A percentile compares a stretch with the other conserved stretches of the same genome.
These are phyloP conservation scores for Cornus suecica DNA, from an alignment of 148 eudicot genomes.

Conservation along the genomic window DNA sequence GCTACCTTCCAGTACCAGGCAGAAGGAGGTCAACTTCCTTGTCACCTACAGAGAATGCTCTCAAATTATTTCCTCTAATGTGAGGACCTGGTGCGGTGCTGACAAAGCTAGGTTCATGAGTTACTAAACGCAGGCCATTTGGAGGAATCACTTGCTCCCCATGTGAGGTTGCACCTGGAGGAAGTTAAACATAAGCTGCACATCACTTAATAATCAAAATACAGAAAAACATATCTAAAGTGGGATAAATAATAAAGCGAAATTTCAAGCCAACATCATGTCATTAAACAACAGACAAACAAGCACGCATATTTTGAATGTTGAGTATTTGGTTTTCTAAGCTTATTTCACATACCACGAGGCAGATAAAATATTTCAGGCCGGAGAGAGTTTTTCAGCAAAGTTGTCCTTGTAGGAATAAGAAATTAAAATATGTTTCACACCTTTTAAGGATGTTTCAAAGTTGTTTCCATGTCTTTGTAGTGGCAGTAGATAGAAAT, in stretches of 20 bases:
- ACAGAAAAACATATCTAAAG: background rate
- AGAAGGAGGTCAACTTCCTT: conserved; percentile 90
- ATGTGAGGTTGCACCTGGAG: conserved; percentile 37
- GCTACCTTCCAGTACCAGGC: conserved; percentile 95
- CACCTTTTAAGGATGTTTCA: too few relatives aligned
- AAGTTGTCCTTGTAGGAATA: too few relatives aligned
- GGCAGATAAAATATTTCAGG: too few relatives aligned
- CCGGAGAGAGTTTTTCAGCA: too few relatives aligned
- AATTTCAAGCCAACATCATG: background rate
- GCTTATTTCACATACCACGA: too few relatives aligned
- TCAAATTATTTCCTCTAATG: conserved; percentile 73
- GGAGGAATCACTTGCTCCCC: conserved; percentile 66
- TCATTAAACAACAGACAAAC: background rate
- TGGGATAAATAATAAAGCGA: background rate
- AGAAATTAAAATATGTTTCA: too few relatives aligned
- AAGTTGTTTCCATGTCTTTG: too few relatives aligned
- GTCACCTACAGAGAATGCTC: conserved; percentile 75
- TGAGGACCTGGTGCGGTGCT: conserved; percentile 84
- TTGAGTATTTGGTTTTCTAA: too few relatives aligned
- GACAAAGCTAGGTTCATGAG: conserved; percentile 79
- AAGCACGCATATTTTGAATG: too few relatives aligned
- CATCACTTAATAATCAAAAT: conserved; percentile 1
- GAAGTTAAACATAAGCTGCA: conserved; percentile 12
- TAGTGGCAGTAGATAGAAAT: too few relatives aligned
- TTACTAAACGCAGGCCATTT: conserved; percentile 73